Base-by-base conservation (phyloP, 768 basidiomycete species). In the Pleurotus citrinopileatus region DNA sequence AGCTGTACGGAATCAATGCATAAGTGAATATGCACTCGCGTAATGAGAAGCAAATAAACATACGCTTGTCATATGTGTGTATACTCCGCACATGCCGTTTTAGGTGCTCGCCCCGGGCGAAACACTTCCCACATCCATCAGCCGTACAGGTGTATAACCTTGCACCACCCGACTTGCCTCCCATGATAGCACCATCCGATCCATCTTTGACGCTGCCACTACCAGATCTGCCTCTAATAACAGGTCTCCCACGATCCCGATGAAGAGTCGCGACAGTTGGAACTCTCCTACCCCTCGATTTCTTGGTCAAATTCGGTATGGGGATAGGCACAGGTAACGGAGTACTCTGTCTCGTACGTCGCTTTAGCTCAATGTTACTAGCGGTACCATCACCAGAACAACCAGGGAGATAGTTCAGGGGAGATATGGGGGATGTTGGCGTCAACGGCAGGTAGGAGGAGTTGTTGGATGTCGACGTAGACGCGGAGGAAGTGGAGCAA, bases 21-120 rank as follows among this genome's bases (percentile, higher is more conserved):
- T 1, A 34, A 55, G 12, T 22, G 22, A 29, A 22, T 34, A 19
- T 57, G 34, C 42, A 17, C 2, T 26, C 19, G 55, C 12, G 43
- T 34, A 36, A 23, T 3, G 42, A 44, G 60, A 54, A 37, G 27
- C 37, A 40, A 19, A 17, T 20, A 22, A 55, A 80, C 91, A 69
- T 64, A 94, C 93, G 93, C 75, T 92, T 94, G 67, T 94, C 92
- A 68, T 94, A 82, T 20, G 93, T 94, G 70, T 95, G 93, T 52
- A 95, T 92, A 63, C 87, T 88, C 60, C 91, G 72, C 36, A 94
- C 80, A 67, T 95, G 93, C 58, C 94, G 75, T 76, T 94, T 94
- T 58, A 96, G 71, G 67, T 96, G 94, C 69, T 96, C 94, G 19
- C 88, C 87, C 26, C 94, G 78, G 29, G 87, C 85, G 69, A 96